Evolutionary conservation across 2,329 filamentous ascomycete species (phyloP), one percentile per base, ranked within the genome.

Genomic region (Xylariaceae sp.): DNA sequence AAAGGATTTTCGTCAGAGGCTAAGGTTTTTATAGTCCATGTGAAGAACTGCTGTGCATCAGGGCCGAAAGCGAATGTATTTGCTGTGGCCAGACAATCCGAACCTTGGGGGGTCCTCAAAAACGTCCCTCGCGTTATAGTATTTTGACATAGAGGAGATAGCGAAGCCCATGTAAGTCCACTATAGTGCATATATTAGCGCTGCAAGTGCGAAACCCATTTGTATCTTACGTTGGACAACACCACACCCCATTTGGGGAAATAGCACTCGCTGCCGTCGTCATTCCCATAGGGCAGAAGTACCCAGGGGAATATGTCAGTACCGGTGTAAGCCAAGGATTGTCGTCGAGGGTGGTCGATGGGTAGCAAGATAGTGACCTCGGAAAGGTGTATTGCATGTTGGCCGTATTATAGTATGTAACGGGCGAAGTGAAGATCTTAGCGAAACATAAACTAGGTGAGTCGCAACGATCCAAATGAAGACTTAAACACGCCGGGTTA

Each of bases 281-380:
- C 49, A 52, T 52, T 9, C 49, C 48, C 1, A 36, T n/a, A 7
- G 39, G 49, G 29, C 49, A 52, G n/a, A 52, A 36, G 28, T 44
- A 44, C n/a, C 49, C 49, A 4, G 49, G 39, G 9, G 49, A 52
- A 21, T 52, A 52, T 11, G 49, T 52, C 9, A n/a, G 6, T 3
- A 39, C 9, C 7, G 8, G 12, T n/a, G n/a, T n/a, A n/a, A n/a
- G n/a, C n/a, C n/a, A n/a, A n/a, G n/a, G n/a, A n/a, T n/a, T n/a
- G 28, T 3, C 1, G 6, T 23, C 43, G 12, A 2, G 6, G 16
- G 2, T 14, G 19, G 7, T 19, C 2, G 19, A 7, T 2, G 46
- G 46, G 16, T 37, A 49, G 24, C 46, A 49, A 28, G 46, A 23
- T 29, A 39, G 33, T 6, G 23, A 28, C n/a, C 23, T 49, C n/a